phyloP scores from a whole-genome alignment of 352 stramenopile genomes.

The Plasmopara halstedii region DNA sequence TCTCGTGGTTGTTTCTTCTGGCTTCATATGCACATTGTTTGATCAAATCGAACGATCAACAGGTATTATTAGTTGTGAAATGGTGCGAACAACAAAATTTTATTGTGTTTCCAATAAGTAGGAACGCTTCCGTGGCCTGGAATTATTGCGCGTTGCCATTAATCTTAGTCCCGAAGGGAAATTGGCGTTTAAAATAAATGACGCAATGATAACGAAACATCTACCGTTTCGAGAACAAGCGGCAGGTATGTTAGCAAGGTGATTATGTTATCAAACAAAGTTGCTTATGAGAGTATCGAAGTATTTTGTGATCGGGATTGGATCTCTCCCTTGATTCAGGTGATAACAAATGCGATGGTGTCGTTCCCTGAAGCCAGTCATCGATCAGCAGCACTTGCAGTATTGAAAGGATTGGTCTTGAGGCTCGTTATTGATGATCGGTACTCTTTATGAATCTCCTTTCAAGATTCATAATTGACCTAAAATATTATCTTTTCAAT shows the following conservation, averaged over 20 bases:
- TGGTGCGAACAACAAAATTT: too few relatives aligned
- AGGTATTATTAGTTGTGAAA: slow-evolving; percentile 10
- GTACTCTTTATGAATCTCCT: slow-evolving; percentile 12
- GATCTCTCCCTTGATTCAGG: slow-evolving; percentile 48
- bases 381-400: slow-evolving; percentile 26
- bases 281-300: slow-evolving; percentile 9
- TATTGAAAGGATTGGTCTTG: slow-evolving; percentile 32
- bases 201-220: not conserved
- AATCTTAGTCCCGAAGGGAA: slow-evolving; percentile 16
- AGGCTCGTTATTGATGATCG: slow-evolving; percentile 26
- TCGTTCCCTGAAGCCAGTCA: slow-evolving; percentile 39
- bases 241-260: slow-evolving; percentile 6
- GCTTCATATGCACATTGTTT: slow-evolving; percentile 31
- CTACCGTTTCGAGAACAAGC: slow-evolving; percentile 15
- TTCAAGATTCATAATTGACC: too few relatives aligned
- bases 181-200: slow-evolving; percentile 1
- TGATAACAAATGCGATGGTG: slow-evolving; percentile 66
- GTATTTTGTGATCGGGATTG: slow-evolving; percentile 38
- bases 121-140: slow-evolving; percentile 25
- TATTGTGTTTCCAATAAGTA: slow-evolving; percentile 1
- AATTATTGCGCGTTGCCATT: slow-evolving; percentile 15
- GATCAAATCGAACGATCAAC: slow-evolving; percentile 27
- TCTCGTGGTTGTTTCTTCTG: slow-evolving; percentile 41
- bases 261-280: not conserved
- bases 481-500: not conserved